Conservation (phyloP, 1,284 basidiomycete genomes). For the Boletus smithii region DNA sequence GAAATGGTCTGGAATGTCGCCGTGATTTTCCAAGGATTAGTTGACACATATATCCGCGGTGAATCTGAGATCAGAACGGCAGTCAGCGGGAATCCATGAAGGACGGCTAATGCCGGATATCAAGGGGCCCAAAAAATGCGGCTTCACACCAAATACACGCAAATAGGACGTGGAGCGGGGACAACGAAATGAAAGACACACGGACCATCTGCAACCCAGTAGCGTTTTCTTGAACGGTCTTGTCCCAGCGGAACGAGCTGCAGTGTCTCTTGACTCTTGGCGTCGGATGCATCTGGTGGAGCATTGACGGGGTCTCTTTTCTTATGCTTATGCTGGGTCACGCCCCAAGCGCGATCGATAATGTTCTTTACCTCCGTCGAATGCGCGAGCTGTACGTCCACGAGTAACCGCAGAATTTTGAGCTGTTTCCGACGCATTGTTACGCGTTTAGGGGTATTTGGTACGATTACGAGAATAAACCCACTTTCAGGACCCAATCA, state of each 20-base stretch:
- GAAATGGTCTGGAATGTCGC: constrained; percentile 67
- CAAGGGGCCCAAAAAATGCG: constrained; percentile 39
- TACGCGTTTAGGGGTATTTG: constrained; percentile 33
- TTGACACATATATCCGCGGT: constrained; percentile 72
- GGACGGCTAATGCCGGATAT: constrained; percentile 40
- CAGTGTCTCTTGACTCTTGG: constrained; percentile 59
- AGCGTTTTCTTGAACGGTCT: constrained; percentile 67
- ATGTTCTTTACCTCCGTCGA: constrained; percentile 60
- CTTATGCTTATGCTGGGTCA: constrained; percentile 76
- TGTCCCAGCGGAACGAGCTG: constrained; percentile 69
- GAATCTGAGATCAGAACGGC: constrained; percentile 56
- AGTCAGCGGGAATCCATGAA: constrained; percentile 35
- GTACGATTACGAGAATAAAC: constrained; percentile 32
- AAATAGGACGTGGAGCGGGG: constrained; percentile 52
- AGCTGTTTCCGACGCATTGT: constrained; percentile 48
- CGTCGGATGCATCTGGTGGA: constrained; percentile 54
- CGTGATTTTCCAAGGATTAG: constrained; percentile 82
- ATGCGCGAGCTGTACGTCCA: constrained; percentile 73
- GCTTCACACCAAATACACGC: constrained; percentile 59
- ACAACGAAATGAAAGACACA: constrained; percentile 43
- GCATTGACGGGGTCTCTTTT: constrained; percentile 59
- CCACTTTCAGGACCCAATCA: constrained; percentile 74
- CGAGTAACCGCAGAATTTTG: constrained; percentile 72
- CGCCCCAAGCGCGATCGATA: constrained; percentile 81
- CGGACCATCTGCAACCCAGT: constrained; percentile 81